Conservation (phyloP, 768 basidiomycete genomes). For the Lactarius deliciosus region DNA sequence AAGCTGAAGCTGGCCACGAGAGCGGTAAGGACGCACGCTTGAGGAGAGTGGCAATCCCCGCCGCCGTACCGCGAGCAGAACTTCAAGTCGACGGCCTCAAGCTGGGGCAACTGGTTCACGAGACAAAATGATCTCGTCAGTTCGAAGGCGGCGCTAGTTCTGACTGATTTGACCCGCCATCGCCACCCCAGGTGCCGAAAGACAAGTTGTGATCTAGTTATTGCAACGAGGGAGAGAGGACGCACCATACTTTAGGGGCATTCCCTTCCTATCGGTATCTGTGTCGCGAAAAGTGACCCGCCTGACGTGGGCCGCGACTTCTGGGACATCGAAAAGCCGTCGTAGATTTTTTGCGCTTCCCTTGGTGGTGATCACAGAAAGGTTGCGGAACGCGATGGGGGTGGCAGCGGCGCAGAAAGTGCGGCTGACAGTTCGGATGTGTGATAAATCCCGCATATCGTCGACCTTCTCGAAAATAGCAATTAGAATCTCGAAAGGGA, state of each 20-base stretch:
- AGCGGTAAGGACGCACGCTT: neutral
- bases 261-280: too few relatives aligned
- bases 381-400: neutral
- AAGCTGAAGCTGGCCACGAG: neutral
- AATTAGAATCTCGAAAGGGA: neutral
- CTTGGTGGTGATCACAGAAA: neutral
- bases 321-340: neutral
- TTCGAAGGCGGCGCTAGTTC: neutral
- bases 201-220: neutral
- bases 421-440: neutral
- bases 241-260: too few relatives aligned
- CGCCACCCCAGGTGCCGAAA: too few relatives aligned
- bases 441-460: neutral
- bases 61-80: neutral
- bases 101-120: neutral
- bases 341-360: neutral
- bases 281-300: neutral
- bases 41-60: neutral
- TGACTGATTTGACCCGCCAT: neutral
- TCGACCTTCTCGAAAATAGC: neutral
- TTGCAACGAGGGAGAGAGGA: too few relatives aligned
- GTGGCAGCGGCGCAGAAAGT: neutral
- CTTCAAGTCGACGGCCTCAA: neutral
- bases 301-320: neutral
- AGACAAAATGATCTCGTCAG: neutral